A percentile compares a stretch with the other conserved stretches of the same genome.
phyloP scores from a whole-genome alignment of 1,284 basidiomycete genomes.

The Coriolopsis trogii region DNA sequence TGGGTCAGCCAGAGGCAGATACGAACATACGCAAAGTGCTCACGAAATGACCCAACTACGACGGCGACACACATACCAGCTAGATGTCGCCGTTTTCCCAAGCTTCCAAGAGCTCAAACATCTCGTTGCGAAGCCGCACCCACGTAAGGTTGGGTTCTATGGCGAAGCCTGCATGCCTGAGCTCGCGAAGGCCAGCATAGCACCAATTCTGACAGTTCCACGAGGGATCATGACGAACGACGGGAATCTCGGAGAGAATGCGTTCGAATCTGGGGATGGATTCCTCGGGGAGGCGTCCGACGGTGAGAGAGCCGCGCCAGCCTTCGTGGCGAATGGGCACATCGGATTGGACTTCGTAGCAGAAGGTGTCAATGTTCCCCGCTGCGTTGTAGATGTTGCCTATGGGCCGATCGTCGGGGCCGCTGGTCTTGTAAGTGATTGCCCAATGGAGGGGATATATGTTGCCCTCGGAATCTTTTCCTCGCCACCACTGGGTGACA shows the following conservation, averaged over 20 bases:
- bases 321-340: constrained; percentile 22
- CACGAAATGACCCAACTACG: too few relatives aligned
- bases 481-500: constrained; percentile 28
- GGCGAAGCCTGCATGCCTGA: constrained; percentile 18
- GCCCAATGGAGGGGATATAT: constrained; percentile 27
- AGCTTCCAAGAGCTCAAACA: constrained; percentile 24
- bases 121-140: constrained; percentile 15
- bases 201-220: constrained; percentile 31
- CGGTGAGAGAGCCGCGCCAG: constrained; percentile 25
- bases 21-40: too few relatives aligned
- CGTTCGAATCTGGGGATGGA: constrained; percentile 18
- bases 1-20: too few relatives aligned
- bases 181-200: constrained; percentile 21
- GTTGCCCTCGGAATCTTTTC: constrained; percentile 21
- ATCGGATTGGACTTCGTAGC: constrained; percentile 17
- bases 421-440: constrained; percentile 22
- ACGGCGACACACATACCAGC: too few relatives aligned
- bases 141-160: constrained; percentile 18
- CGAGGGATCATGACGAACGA: constrained; percentile 19
- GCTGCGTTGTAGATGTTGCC: constrained; percentile 27
- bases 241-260: constrained; percentile 21
- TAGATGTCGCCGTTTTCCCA: constrained; percentile 28
- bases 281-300: constrained; percentile 21
- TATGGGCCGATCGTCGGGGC: constrained; percentile 16
- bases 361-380: constrained; percentile 28